Conservation (phyloP, 2,329 filamentous ascomycete species). For the Pseudofabraea citricarpa region DNA sequence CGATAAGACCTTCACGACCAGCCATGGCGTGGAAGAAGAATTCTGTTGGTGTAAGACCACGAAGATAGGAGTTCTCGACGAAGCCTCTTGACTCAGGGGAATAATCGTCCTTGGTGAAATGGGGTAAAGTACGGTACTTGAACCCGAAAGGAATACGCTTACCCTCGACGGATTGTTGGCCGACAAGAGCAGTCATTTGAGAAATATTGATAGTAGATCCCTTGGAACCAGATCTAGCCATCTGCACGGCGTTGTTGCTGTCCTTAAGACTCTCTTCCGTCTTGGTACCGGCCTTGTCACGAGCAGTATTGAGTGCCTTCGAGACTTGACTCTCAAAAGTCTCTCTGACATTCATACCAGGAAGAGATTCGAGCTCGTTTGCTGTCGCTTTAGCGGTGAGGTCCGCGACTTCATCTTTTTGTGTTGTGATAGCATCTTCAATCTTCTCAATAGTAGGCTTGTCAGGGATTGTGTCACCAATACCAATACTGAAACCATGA, state of each 20-base stretch:
- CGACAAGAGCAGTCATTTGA: constrained; percentile 97
- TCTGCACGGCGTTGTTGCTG: constrained; percentile 92
- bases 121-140: constrained; percentile 93
- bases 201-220: constrained; percentile 99
- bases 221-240: constrained; percentile 96
- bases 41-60: constrained; percentile 89
- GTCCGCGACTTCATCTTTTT: constrained; percentile 75
- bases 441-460: constrained; percentile 78
- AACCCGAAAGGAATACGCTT: constrained; percentile 99
- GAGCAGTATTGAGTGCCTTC: constrained; percentile 87
- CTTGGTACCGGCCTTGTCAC: constrained; percentile 91
- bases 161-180: constrained; percentile 96
- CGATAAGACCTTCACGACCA: constrained; percentile 98
- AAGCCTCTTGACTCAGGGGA: constrained; percentile 95
- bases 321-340: constrained; percentile 98
- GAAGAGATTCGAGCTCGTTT: constrained; percentile 85
- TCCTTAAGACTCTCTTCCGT: constrained; percentile 93
- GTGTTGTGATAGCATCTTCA: constrained; percentile 71
- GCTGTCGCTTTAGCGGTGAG: constrained; percentile 76
- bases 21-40: constrained; percentile 99
- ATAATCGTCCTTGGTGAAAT: constrained; percentile 99
- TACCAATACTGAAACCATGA: constrained; percentile 95
- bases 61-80: constrained; percentile 96
- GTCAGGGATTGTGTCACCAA: constrained; percentile 96
- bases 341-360: constrained; percentile 97